phyloP scores from a whole-genome alignment of 23 red algal species.

The Porphyridium purpureum region DNA sequence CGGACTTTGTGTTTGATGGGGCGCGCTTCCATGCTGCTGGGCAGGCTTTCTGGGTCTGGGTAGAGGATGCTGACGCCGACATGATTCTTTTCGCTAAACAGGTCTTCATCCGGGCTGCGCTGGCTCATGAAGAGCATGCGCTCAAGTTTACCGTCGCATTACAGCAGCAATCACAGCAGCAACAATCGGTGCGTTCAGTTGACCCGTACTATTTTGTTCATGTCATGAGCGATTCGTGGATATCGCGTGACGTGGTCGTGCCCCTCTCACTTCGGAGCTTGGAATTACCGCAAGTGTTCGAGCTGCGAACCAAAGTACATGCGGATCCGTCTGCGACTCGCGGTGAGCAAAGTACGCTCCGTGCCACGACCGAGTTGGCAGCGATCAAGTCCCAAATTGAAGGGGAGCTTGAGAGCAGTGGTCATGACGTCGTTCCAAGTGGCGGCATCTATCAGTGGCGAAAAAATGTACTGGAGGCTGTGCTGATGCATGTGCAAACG shows the following conservation, averaged over 20 bases:
- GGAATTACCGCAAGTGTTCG: no score
- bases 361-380: neutral
- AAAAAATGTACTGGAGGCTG: neutral
- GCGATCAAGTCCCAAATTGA: constrained; percentile 36
- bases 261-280: neutral
- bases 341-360: no score
- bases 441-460: constrained; percentile 6
- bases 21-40: constrained; percentile 15
- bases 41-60: constrained; percentile 80
- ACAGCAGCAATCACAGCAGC: constrained; percentile 1
- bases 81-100: constrained; percentile 50
- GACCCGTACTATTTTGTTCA: constrained; percentile 1
- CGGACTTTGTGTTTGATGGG: constrained; percentile 32
- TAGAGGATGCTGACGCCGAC: constrained; percentile 66
- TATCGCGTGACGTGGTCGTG: neutral
- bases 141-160: neutral
- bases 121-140: constrained; percentile 12
- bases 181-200: constrained; percentile 1
- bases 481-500: constrained; percentile 30
- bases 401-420: constrained; percentile 55
- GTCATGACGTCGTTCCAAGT: constrained; percentile 13
- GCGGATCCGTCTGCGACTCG: no score
- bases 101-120: constrained; percentile 27
- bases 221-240: constrained; percentile 1
- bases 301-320: no score